Evolutionary conservation across 2,329 filamentous ascomycete species (phyloP).

Genomic region (Lachnellula suecica): DNA sequence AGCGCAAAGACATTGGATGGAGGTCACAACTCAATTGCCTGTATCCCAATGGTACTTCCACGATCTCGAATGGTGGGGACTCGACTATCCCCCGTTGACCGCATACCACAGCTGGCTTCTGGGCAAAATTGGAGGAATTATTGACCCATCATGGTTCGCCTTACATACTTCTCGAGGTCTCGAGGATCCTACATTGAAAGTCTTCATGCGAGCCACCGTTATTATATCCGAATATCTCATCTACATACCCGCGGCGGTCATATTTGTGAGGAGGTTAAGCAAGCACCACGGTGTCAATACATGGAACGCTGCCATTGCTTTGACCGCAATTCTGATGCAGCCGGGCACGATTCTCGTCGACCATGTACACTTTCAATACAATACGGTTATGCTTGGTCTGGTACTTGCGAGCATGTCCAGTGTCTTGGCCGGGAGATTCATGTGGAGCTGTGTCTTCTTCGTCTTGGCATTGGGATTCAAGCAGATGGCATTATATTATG

Average conservation of each 20-base stretch:
- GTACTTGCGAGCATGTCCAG: slow-evolving; percentile 85
- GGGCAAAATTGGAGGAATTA: slow-evolving; percentile 77
- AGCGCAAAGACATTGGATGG: slow-evolving; percentile 98
- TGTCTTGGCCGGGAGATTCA: slow-evolving; percentile 77
- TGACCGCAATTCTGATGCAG: slow-evolving; percentile 90
- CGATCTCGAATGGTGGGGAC: slow-evolving; percentile 93
- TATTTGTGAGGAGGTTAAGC: slow-evolving; percentile 82
- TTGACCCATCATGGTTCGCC: slow-evolving; percentile 85
- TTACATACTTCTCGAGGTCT: slow-evolving; percentile 79
- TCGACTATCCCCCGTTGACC: slow-evolving; percentile 96
- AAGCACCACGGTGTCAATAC: slow-evolving; percentile 72
- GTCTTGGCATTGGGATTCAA: slow-evolving; percentile 95
- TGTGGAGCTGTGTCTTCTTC: slow-evolving; percentile 93
- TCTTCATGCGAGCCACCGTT: slow-evolving; percentile 95
- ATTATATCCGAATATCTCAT: slow-evolving; percentile 87
- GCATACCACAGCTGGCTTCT: slow-evolving; percentile 98
- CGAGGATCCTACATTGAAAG: slow-evolving; percentile 77
- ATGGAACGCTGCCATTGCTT: slow-evolving; percentile 81
- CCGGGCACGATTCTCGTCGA: slow-evolving; percentile 89
- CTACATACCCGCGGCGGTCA: slow-evolving; percentile 80
- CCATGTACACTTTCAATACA: slow-evolving; percentile 96
- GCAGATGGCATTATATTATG: slow-evolving; percentile 98
- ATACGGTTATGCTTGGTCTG: slow-evolving; percentile 96
- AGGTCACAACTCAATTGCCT: slow-evolving; percentile 85
- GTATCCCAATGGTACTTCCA: slow-evolving; percentile 98